Evolutionary conservation across 1,284 basidiomycete species (phyloP).

Genomic region (Cutaneotrichosporon arboriforme): DNA sequence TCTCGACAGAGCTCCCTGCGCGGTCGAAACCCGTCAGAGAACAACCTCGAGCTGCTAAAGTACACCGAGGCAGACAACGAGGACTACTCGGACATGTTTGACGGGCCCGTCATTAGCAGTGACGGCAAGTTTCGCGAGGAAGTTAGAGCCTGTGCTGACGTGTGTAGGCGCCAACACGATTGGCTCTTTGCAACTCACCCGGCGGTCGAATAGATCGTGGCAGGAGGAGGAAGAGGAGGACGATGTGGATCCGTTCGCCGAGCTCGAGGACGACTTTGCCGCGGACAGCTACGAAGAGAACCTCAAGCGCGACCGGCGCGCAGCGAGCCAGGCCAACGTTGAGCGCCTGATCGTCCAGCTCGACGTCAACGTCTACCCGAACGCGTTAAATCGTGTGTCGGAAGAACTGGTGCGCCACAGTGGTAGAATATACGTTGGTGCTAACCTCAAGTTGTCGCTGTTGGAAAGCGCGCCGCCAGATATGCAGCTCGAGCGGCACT

Average conservation of each 20-base stretch:
- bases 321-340: conserved; percentile 72
- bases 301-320: conserved; percentile 81
- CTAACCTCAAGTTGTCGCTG: conserved; percentile 39
- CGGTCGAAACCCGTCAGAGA: conserved; percentile 18
- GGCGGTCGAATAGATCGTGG: conserved; percentile 81
- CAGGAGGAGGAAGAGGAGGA: conserved; percentile 81
- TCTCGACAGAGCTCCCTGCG: conserved; percentile 36
- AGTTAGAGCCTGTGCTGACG: not conserved
- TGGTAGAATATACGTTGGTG: too few relatives aligned
- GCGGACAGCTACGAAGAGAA: conserved; percentile 82
- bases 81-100: conserved; percentile 88
- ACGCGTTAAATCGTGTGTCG: conserved; percentile 69
- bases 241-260: conserved; percentile 89
- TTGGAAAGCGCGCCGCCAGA: conserved; percentile 63
- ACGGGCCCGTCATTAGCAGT: conserved; percentile 49
- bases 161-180: conserved; percentile 14
- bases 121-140: not conserved
- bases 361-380: conserved; percentile 67
- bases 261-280: conserved; percentile 83
- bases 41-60: conserved; percentile 57
- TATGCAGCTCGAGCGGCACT: conserved; percentile 76
- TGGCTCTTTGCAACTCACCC: conserved; percentile 57
- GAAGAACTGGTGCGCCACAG: conserved; percentile 67
- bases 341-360: conserved; percentile 81
- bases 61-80: conserved; percentile 78